These are phyloP conservation scores for Ceratocystis colombiana DNA, from an alignment of 2,329 filamentous ascomycete genomes.

Conservation along the genomic window DNA sequence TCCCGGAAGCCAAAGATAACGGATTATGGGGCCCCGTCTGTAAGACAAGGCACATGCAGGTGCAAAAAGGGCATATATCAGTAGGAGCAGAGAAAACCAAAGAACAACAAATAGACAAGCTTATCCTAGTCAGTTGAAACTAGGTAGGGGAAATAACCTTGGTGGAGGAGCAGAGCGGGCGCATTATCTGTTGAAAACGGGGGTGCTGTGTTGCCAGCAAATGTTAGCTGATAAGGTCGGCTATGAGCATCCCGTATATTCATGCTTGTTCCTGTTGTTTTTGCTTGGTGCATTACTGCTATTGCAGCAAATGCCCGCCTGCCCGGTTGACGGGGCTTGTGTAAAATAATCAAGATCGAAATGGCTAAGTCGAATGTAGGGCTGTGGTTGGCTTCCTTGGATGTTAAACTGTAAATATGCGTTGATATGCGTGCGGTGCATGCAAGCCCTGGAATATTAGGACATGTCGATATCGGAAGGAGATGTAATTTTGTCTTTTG, in stretches of 20 bases:
- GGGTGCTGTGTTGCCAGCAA: background rate
- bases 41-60: conserved; percentile 7
- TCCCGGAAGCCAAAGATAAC: background rate
- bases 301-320: background rate
- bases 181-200: background rate
- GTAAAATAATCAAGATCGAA: background rate
- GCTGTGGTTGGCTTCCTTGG: background rate
- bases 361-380: no score
- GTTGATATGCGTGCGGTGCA: no score
- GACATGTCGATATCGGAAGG: background rate
- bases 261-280: background rate
- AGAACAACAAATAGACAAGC: background rate
- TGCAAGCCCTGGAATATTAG: background rate
- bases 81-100: background rate
- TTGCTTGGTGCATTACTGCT: background rate
- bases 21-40: background rate
- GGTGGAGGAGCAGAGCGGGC: conserved; percentile 5
- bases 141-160: background rate
- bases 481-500: background rate
- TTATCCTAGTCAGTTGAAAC: background rate
- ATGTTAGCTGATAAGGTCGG: conserved; percentile 1
- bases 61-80: background rate
- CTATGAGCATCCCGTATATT: background rate
- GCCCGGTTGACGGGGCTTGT: background rate
- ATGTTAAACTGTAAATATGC: background rate